A percentile compares a stretch with the other conserved stretches of the same genome.
These are phyloP conservation scores for Naematelia aurantialba DNA, from an alignment of 768 basidiomycete species.

Conservation along the genomic window DNA sequence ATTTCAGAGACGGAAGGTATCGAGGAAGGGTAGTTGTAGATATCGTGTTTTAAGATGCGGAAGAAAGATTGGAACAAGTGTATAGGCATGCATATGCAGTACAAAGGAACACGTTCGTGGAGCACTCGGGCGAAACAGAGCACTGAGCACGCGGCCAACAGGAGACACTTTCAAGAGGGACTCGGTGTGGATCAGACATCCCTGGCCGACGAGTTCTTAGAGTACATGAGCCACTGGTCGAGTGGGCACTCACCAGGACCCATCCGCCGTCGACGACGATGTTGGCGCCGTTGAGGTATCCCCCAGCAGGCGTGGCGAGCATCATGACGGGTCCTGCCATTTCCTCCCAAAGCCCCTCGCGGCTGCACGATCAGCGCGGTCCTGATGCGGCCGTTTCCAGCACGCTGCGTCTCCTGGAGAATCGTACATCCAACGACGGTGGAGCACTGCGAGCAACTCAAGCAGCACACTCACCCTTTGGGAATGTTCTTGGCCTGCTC, in stretches of 20 bases:
- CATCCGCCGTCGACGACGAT: slow-evolving; percentile 36
- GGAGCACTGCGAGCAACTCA: background rate
- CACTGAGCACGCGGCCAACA: background rate
- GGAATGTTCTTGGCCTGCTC: slow-evolving; percentile 26
- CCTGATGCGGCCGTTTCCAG: no score
- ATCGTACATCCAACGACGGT: no score
- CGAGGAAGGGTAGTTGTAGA: no score
- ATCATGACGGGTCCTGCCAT: slow-evolving; percentile 43
- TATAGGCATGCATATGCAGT: no score
- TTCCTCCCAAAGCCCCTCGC: slow-evolving; percentile 32
- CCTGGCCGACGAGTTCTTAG: slow-evolving; percentile 23
- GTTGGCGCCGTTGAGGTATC: slow-evolving; percentile 33
- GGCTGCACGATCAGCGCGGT: slow-evolving; percentile 15
- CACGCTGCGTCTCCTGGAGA: no score
- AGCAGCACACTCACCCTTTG: slow-evolving; percentile 15
- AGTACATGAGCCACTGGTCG: background rate
- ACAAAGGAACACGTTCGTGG: background rate
- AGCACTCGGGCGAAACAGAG: background rate
- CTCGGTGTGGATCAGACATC: slow-evolving; percentile 17
- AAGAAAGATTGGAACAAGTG: no score
- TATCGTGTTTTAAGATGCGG: no score
- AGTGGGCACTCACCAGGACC: slow-evolving; percentile 22
- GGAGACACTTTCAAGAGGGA: no score
- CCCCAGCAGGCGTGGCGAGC: slow-evolving; percentile 39
- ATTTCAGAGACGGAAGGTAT: no score